Conservation (phyloP, 2,329 filamentous ascomycete genomes). For the Coniochaeta pulveracea region DNA sequence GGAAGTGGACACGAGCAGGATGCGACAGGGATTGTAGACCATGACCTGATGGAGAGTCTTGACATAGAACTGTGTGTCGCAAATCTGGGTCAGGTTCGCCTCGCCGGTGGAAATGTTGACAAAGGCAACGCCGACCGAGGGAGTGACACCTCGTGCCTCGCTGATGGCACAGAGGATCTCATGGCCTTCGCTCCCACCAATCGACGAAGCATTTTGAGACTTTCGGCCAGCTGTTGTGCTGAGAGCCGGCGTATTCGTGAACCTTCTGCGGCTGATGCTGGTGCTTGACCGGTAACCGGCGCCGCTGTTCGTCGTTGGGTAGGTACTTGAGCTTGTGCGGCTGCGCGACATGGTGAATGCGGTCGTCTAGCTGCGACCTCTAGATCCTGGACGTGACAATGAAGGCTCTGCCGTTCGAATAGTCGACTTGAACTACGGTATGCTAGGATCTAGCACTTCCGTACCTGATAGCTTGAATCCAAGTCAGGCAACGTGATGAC, state of each 20-base stretch:
- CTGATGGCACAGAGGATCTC: slow-evolving; percentile 80
- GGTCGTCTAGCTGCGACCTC: no score
- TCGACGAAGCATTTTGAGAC: slow-evolving; percentile 27
- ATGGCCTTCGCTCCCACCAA: slow-evolving; percentile 42
- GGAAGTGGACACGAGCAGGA: slow-evolving; percentile 67
- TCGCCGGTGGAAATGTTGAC: slow-evolving; percentile 80
- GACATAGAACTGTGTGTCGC: slow-evolving; percentile 85
- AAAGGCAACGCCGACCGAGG: slow-evolving; percentile 76
- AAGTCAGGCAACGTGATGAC: no score
- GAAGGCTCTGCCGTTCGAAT: no score
- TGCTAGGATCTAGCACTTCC: no score
- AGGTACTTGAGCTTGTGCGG: background rate
- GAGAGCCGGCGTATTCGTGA: slow-evolving; percentile 6
- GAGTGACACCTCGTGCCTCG: slow-evolving; percentile 78
- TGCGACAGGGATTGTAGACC: slow-evolving; percentile 67
- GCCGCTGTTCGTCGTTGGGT: background rate
- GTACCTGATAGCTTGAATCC: no score
- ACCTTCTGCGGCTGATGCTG: background rate
- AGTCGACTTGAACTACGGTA: no score
- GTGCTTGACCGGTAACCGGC: slow-evolving; percentile 1
- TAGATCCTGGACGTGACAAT: no score
- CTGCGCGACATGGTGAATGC: no score
- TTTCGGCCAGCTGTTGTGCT: slow-evolving; percentile 32
- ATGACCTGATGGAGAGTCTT: slow-evolving; percentile 78
- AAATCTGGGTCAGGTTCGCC: slow-evolving; percentile 78